Evolutionary conservation across 495 filamentous ascomycete species (phyloP), one percentile per base, ranked within the genome.

Genomic region (Podospora pseudoanserina): DNA sequence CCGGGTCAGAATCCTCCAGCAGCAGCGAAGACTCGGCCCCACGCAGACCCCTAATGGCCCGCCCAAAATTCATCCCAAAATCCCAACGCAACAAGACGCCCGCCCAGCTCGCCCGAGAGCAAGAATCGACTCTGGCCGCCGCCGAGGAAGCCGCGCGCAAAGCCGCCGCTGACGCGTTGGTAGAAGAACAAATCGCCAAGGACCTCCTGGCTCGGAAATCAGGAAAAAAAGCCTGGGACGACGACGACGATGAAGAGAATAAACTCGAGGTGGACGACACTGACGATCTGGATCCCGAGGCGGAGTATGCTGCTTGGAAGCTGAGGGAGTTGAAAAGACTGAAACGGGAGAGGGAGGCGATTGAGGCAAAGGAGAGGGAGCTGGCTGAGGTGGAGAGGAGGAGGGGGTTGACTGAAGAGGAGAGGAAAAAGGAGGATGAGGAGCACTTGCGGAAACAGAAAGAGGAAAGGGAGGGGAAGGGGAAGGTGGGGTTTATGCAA

Each of bases 1-100:
- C 55, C 57, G 87, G 75, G 0, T 60, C 75, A 5, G 75, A 20
- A 68, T 68, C 15, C 60, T 91, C 67, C 83, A 86, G 39, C 84
- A 86, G 39, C 84, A 82, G 68, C 86, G 76, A 84, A 90, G 81
- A 87, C 93, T 76, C 81, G 93, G 74, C 80, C 95, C 69, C 81
- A 83, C 69, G 83, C 84, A 18, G 76, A 79, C 85, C 87, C 63
- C 79, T 93, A 44, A 88, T 97, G 68, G 80, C 96, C 65, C 88
- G 94, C 58, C 95, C 95, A 11, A 96, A 92, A 23, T 98, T 99
- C 77, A 90, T 97, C 64, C 91, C 91, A 54, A 97, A 97, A 74
- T 86, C 84, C 63, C 85, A 92, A 69, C 88, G 95, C 59, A 83
- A 82, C 49, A 74, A 58, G 13, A 65, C 27, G 68, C 5, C 39